Conservation (phyloP, 1,284 basidiomycete species). For the Heimioporus retisporus region DNA sequence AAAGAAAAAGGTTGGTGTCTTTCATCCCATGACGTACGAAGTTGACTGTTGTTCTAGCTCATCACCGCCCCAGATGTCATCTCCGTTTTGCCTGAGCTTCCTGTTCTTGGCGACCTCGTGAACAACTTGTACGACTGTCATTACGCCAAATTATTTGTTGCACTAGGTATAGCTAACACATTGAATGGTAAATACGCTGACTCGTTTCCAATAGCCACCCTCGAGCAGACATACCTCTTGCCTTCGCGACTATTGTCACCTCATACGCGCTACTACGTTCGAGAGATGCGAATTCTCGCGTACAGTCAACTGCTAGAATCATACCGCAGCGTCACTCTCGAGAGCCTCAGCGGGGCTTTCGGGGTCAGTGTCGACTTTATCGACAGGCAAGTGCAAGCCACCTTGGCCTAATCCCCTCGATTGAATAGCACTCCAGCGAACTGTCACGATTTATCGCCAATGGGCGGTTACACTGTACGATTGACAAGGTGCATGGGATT, state of each 20-base stretch:
- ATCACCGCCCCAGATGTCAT: constrained; percentile 78
- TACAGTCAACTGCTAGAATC: constrained; percentile 94
- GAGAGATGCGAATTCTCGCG: constrained; percentile 97
- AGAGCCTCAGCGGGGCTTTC: constrained; percentile 90
- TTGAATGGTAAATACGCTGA: background rate
- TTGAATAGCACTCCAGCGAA: constrained; percentile 66
- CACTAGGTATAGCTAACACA: constrained; percentile 68
- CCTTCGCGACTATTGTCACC: constrained; percentile 89
- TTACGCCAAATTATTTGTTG: constrained; percentile 95
- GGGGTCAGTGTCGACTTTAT: constrained; percentile 93
- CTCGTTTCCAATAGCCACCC: constrained; percentile 65
- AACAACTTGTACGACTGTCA: constrained; percentile 92
- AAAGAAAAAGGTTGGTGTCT: constrained; percentile 85
- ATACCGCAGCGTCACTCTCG: constrained; percentile 92
- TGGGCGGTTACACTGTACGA: constrained; percentile 90
- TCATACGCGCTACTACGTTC: constrained; percentile 92
- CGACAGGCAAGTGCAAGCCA: constrained; percentile 70
- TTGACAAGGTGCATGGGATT: constrained; percentile 95
- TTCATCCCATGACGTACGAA: background rate
- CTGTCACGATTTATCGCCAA: constrained; percentile 94
- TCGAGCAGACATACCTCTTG: constrained; percentile 90
- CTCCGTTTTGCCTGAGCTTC: constrained; percentile 77
- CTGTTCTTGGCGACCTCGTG: constrained; percentile 75
- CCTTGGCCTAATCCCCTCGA: background rate
- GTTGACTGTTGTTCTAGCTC: constrained; percentile 52